A percentile compares a stretch with the other conserved stretches of the same genome.
Conservation (phyloP, 352 stramenopile species). For the Blastocystis sp. region DNA sequence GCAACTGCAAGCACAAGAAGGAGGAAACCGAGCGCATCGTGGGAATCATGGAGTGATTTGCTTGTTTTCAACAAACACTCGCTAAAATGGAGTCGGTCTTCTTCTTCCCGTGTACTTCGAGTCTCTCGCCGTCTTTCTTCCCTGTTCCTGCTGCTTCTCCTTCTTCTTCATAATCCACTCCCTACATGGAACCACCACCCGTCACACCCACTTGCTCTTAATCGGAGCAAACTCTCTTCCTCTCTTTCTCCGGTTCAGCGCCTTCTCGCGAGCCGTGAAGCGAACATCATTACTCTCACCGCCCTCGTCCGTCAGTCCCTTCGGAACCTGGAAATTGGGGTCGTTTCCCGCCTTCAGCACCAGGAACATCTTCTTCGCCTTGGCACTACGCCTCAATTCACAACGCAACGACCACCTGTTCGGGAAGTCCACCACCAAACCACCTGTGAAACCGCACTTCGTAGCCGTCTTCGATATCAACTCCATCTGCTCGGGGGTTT, state of each 20-base stretch:
- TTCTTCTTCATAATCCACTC: slow-evolving; percentile 75
- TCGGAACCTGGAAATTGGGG: slow-evolving; percentile 78
- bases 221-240: slow-evolving; percentile 67
- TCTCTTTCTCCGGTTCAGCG: slow-evolving; percentile 65
- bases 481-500: slow-evolving; percentile 87
- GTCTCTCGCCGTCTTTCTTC: slow-evolving; percentile 92
- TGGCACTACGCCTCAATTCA: slow-evolving; percentile 74
- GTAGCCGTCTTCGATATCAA: slow-evolving; percentile 85
- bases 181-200: slow-evolving; percentile 33
- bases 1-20: neutral
- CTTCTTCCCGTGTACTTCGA: slow-evolving; percentile 96
- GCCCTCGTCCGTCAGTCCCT: slow-evolving; percentile 78
- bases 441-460: slow-evolving; percentile 86
- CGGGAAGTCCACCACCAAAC: slow-evolving; percentile 97
- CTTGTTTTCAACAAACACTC: neutral
- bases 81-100: slow-evolving; percentile 74
- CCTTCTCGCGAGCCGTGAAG: slow-evolving; percentile 62
- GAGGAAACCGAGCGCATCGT: neutral
- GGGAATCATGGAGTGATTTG: neutral
- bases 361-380: slow-evolving; percentile 99
- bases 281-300: slow-evolving; percentile 27
- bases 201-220: slow-evolving; percentile 56
- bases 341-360: slow-evolving; percentile 88
- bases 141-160: slow-evolving; percentile 82
- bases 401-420: slow-evolving; percentile 79